These are phyloP conservation scores for Rubroshorea leprosula DNA, from an alignment of 345 rosid species.

Conservation along the genomic window DNA sequence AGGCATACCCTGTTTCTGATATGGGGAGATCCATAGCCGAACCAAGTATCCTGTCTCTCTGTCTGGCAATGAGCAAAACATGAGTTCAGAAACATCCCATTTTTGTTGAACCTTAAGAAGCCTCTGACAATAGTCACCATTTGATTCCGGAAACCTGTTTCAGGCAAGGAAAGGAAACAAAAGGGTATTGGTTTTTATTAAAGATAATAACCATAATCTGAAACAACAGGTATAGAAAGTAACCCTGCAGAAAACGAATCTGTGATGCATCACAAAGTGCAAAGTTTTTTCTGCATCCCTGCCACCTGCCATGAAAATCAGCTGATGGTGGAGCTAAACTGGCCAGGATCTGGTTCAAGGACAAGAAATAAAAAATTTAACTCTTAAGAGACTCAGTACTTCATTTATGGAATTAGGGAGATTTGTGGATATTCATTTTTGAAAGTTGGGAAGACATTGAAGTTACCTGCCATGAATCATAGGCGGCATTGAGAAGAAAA, in stretches of 20 bases:
- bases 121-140: neutral
- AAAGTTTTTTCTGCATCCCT: neutral
- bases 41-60: neutral
- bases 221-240: too few relatives aligned
- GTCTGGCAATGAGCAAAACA: neutral
- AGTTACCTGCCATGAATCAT: neutral
- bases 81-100: neutral
- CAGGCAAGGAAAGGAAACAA: neutral
- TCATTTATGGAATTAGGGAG: too few relatives aligned
- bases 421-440: too few relatives aligned
- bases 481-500: neutral
- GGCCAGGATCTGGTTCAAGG: neutral
- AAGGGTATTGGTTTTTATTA: too few relatives aligned
- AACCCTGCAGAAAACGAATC: neutral
- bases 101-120: neutral
- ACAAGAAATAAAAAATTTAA: too few relatives aligned
- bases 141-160: neutral
- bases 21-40: neutral
- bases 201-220: too few relatives aligned
- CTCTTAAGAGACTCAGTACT: too few relatives aligned
- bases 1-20: neutral
- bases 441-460: too few relatives aligned
- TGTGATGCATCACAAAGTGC: neutral
- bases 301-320: neutral
- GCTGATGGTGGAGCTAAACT: neutral